Evolutionary conservation across 2,329 filamentous ascomycete genomes (phyloP).

Genomic region (Xylariaceae sp.): DNA sequence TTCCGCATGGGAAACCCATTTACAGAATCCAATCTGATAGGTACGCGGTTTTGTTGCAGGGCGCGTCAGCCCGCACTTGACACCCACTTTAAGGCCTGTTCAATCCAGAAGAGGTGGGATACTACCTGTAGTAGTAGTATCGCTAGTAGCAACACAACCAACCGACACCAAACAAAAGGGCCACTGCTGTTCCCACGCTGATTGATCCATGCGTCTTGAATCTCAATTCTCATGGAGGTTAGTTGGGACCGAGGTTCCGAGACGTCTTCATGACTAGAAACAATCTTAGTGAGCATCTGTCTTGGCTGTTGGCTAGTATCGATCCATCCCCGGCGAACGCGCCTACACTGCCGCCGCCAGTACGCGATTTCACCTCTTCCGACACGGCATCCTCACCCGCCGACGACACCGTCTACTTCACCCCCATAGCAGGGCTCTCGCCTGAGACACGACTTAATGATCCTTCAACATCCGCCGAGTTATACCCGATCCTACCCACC

Average conservation of each 20-base stretch:
- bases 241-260: slow-evolving; percentile 33
- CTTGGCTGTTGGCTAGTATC: slow-evolving; percentile 51
- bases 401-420: slow-evolving; percentile 23
- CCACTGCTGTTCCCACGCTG: slow-evolving; percentile 3
- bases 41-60: too few species aligned
- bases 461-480: slow-evolving; percentile 7
- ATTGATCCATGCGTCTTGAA: slow-evolving; percentile 13
- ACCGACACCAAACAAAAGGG: background rate
- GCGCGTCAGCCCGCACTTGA: background rate
- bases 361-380: slow-evolving; percentile 21
- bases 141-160: too few species aligned
- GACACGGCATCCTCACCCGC: slow-evolving; percentile 20
- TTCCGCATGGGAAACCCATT: too few species aligned
- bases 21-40: too few species aligned
- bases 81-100: background rate
- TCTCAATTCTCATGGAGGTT: slow-evolving; percentile 28
- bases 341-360: slow-evolving; percentile 34
- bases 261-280: slow-evolving; percentile 56
- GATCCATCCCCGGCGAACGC: slow-evolving; percentile 36
- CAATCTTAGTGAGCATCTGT: slow-evolving; percentile 52
- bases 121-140: too few species aligned
- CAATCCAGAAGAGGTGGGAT: background rate
- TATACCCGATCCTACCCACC: slow-evolving; percentile 23
- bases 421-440: slow-evolving; percentile 12
- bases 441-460: slow-evolving; percentile 17